Percentiles rank a stretch among this genome's conserved stretches.
Evolutionary conservation across 1,139 yeast species (phyloP).

Genomic region (Nakaseomyces delphensis): DNA sequence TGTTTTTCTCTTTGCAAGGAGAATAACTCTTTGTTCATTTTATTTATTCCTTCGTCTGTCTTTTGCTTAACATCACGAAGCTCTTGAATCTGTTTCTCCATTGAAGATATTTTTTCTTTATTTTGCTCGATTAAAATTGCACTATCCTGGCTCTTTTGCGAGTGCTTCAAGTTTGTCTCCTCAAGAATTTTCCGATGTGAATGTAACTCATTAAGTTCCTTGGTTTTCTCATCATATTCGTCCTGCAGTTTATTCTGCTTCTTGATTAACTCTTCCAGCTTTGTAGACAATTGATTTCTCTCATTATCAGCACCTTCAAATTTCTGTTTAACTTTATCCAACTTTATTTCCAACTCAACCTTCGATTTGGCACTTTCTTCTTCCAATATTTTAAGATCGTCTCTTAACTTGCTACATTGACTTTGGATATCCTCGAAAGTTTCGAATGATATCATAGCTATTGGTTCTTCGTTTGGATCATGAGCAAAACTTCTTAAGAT

Average conservation of each 20-base stretch:
- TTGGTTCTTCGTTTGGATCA: slow-evolving; percentile 67
- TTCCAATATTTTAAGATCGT: slow-evolving; percentile 23
- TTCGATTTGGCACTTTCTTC: slow-evolving; percentile 11
- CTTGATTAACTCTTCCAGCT: slow-evolving; percentile 10
- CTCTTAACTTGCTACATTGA: slow-evolving; percentile 32
- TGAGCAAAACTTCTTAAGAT: slow-evolving; percentile 64
- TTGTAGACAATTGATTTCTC: slow-evolving; percentile 12
- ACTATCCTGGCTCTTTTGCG: slow-evolving; percentile 7
- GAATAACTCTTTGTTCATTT: slow-evolving; percentile 78
- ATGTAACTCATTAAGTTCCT: slow-evolving; percentile 11
- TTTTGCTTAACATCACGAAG: slow-evolving; percentile 42
- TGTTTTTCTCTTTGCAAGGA: slow-evolving; percentile 54
- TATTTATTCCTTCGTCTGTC: slow-evolving; percentile 82
- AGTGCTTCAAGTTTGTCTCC: slow-evolving; percentile 4
- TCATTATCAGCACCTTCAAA: slow-evolving; percentile 19
- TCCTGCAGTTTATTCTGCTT: slow-evolving; percentile 9
- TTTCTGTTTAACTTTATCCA: slow-evolving; percentile 7
- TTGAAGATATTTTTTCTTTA: slow-evolving; percentile 12
- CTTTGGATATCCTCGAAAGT: slow-evolving; percentile 46
- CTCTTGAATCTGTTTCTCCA: slow-evolving; percentile 17
- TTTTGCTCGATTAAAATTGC: slow-evolving; percentile 8
- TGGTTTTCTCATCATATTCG: slow-evolving; percentile 9
- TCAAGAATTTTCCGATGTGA: slow-evolving; percentile 10
- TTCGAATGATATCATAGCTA: slow-evolving; percentile 56
- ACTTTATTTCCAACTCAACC: slow-evolving; percentile 10